Base-by-base conservation (phyloP, 495 filamentous ascomycete species). In the Podospora pseudopauciseta region DNA sequence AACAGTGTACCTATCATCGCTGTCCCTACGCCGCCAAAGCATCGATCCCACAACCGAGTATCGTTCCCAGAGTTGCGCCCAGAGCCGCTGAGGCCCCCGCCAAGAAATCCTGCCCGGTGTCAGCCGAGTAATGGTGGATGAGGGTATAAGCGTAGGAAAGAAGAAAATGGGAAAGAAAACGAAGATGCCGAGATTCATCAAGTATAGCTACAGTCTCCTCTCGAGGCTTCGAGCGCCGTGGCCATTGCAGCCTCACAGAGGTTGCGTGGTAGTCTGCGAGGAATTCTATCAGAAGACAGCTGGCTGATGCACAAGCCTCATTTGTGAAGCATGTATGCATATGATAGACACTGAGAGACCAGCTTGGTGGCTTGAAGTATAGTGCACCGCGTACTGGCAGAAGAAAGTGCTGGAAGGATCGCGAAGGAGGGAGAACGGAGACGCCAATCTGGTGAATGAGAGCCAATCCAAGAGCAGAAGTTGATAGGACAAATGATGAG, bases 21-120 rank as follows among this genome's bases (percentile, higher is more conserved):
- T 11, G 58, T 78, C n/a, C 76, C 76, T 19, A 64, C 66, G 30
- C 74, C 70, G 5, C 70, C 77, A 20, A 73, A 74, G 55, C 68
- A 70, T 19, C 64, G 70, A 44, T 75, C 78, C 3, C 75, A 71
- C 0, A 71, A 68, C 44, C 68, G 70, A 5, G 65, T 64, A 26
- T 63, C 68, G 11, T 65, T 68, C n/a, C 11, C 23, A 27, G 39
- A 63, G 13, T 39, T 44, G 3, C 59, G 49, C 6, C 11, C 59
- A 13, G 65, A 60, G 11, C 60, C 72, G 27, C 67, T 66, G 20
- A 27, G 39, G 44, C 65, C 60, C 27, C 64, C 67, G 0, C 19
- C 62, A 15, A 54, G 55, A 9, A 60, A 65, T 16, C 60, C 65
- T n/a, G 60, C 39, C 7, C 34, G 60, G 53, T 13, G 34, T 28